phyloP scores from a whole-genome alignment of 2,329 filamentous ascomycete genomes.

The Phialemonium atrogriseum region DNA sequence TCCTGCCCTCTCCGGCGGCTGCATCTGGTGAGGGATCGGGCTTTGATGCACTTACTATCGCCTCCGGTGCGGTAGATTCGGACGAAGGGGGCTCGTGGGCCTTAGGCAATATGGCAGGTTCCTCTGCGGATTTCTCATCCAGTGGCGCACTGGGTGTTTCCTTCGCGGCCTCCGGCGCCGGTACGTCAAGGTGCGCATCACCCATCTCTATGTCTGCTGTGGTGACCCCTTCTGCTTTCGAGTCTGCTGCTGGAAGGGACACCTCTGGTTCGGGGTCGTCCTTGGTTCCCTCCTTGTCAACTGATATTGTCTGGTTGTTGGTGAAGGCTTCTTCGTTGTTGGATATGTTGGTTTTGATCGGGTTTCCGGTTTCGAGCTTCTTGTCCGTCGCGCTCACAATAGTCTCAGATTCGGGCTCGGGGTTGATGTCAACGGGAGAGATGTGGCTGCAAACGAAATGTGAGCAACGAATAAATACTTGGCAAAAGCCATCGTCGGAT shows the following conservation, averaged over 20 bases:
- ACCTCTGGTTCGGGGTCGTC: neutral
- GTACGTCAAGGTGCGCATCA: constrained; percentile 15
- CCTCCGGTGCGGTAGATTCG: neutral
- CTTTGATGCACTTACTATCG: neutral
- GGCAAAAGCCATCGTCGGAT: too few relatives aligned
- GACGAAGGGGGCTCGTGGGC: too few relatives aligned
- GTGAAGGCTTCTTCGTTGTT: constrained; percentile 17
- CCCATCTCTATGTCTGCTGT: constrained; percentile 20
- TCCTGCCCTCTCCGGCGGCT: neutral
- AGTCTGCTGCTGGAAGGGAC: neutral
- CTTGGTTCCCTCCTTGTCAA: constrained; percentile 6
- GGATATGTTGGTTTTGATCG: too few relatives aligned
- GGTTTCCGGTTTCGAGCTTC: too few relatives aligned
- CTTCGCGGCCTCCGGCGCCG: constrained; percentile 7
- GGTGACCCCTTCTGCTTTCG: constrained; percentile 1
- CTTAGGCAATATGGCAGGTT: too few relatives aligned
- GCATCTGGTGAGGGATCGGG: constrained; percentile 1
- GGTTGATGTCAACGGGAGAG: constrained; percentile 12
- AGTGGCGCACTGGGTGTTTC: neutral
- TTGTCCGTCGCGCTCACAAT: too few relatives aligned
- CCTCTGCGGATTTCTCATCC: too few relatives aligned
- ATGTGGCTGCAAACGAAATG: constrained; percentile 18
- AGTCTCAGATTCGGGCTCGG: constrained; percentile 11
- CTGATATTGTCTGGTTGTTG: constrained; percentile 16
- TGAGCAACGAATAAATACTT: constrained; percentile 9